These are phyloP conservation scores for Aquilaria agallochum DNA, from an alignment of 441 rosid species.

Conservation along the genomic window DNA sequence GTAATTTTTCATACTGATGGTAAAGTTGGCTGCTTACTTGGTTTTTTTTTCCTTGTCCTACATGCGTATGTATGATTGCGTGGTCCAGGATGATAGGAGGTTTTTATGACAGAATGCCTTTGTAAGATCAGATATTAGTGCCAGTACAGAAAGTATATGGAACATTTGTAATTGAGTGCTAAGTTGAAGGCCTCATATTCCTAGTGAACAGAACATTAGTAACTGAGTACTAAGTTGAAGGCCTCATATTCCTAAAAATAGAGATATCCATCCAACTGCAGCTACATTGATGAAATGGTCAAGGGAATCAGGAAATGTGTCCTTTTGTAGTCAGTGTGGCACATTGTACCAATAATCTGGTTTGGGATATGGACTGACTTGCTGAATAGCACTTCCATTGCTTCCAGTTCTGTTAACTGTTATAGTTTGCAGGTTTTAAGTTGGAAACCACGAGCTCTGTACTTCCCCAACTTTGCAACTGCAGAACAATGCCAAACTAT, in stretches of 20 bases:
- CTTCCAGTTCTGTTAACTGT: conserved; percentile 4
- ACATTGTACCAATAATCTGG: neutral
- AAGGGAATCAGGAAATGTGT: neutral
- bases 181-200: neutral
- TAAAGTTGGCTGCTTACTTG: neutral
- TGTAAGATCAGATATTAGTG: neutral
- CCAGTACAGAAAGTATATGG: neutral
- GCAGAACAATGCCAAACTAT: conserved; percentile 60
- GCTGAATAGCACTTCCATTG: neutral
- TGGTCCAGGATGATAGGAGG: too few species aligned
- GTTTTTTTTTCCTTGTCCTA: too few species aligned
- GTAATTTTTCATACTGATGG: neutral
- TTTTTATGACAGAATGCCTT: too few species aligned
- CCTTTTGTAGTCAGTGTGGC: neutral
- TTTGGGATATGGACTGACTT: neutral
- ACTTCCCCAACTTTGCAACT: conserved; percentile 78
- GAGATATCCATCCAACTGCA: too few species aligned
- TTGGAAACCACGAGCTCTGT: conserved; percentile 85
- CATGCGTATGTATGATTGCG: too few species aligned
- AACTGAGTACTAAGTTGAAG: neutral
- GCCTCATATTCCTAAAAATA: neutral
- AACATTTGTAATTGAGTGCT: neutral
- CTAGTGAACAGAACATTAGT: conserved; percentile 1
- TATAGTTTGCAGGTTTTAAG: conserved; percentile 57
- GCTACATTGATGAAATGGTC: too few species aligned